A percentile compares a stretch with the other conserved stretches of the same genome.
Conservation (phyloP, 164 flowering plant species). For the Macadamia integrifolia region DNA sequence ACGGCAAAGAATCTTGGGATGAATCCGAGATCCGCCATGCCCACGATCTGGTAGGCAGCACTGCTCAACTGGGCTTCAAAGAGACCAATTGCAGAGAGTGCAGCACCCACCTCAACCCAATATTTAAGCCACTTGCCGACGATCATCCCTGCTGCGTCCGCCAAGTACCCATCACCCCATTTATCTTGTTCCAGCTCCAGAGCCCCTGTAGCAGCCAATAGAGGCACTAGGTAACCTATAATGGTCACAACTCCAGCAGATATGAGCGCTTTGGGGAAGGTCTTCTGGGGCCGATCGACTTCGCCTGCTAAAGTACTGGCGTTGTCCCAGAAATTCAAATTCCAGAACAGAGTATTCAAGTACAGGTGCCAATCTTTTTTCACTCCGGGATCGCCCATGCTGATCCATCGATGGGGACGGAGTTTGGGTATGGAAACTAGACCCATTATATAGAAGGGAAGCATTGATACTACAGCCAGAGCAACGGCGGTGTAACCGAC, state of each 20-base stretch:
- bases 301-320: slow-evolving; percentile 77
- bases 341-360: slow-evolving; percentile 89
- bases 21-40: too few species aligned
- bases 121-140: slow-evolving; percentile 53
- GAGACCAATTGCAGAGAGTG: too few species aligned
- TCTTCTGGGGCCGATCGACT: slow-evolving; percentile 51
- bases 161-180: slow-evolving; percentile 58
- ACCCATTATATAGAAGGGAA: too few species aligned
- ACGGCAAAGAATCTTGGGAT: too few species aligned
- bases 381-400: too few species aligned
- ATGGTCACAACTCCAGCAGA: slow-evolving; percentile 45
- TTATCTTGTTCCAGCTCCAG: slow-evolving; percentile 22
- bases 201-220: slow-evolving; percentile 24
- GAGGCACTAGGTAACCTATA: slow-evolving; percentile 46
- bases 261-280: slow-evolving; percentile 48
- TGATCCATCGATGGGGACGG: too few species aligned
- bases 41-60: too few species aligned
- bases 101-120: too few species aligned
- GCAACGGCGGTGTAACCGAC: too few species aligned
- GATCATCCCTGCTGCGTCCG: slow-evolving; percentile 42
- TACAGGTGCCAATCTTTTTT: slow-evolving; percentile 61
- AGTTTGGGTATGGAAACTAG: too few species aligned
- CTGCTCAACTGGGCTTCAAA: too few species aligned
- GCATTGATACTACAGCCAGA: too few species aligned
- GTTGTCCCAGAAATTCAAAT: slow-evolving; percentile 87